phyloP scores from a whole-genome alignment of 345 rosid genomes.

The Acer yangbiense region DNA sequence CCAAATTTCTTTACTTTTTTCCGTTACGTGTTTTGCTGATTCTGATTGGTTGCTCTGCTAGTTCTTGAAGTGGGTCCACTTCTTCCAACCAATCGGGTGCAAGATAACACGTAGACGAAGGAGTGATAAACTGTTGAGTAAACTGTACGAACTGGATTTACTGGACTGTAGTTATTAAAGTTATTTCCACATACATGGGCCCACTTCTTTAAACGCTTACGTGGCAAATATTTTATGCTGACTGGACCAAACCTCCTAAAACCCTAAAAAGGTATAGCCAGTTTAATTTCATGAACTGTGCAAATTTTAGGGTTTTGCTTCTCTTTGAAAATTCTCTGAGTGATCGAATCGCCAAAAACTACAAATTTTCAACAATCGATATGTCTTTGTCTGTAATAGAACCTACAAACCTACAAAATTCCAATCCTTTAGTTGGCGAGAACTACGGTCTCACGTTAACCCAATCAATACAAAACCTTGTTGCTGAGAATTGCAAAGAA shows the following conservation, averaged over 20 bases:
- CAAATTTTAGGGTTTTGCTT: conserved; percentile 11
- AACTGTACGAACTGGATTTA: background rate
- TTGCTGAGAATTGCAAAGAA: conserved; percentile 35
- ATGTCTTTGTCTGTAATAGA: conserved; percentile 21
- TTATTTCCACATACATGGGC: background rate
- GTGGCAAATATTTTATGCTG: conserved; percentile 7
- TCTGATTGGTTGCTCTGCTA: conserved; percentile 47
- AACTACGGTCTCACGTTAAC: conserved; percentile 32
- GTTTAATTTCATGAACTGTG: background rate
- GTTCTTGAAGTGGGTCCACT: conserved; percentile 23
- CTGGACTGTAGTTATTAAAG: background rate
- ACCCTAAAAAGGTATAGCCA: background rate
- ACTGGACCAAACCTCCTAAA: conserved; percentile 15
- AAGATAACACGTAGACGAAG: conserved; percentile 15
- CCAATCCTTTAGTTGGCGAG: conserved; percentile 25
- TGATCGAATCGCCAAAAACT: background rate
- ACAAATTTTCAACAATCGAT: background rate
- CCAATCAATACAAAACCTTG: conserved; percentile 35
- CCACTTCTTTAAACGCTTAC: background rate
- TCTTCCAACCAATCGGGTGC: conserved; percentile 38
- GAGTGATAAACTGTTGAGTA: background rate
- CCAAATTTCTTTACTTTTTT: background rate
- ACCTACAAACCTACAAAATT: background rate
- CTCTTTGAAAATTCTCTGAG: background rate
- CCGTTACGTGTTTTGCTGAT: conserved; percentile 45